phyloP scores from a whole-genome alignment of 192 early-diverging fungal species.

The Pilaira anomala region DNA sequence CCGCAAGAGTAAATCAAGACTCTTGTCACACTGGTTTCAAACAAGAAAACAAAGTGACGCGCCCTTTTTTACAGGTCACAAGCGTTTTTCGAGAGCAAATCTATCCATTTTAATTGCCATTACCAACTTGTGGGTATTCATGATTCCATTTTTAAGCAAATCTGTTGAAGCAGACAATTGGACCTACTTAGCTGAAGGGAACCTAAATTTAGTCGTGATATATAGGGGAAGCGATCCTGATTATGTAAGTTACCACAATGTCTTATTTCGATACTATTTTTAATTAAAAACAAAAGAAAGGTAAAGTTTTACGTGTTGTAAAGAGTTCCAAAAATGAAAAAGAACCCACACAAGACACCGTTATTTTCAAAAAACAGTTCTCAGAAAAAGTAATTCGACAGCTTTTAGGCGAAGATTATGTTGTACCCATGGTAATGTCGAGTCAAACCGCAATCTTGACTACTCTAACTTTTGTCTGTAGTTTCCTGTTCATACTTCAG shows the following conservation, averaged over 20 bases:
- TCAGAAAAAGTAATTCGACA: slow-evolving; percentile 2
- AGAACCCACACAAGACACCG: no score
- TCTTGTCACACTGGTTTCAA: slow-evolving; percentile 20
- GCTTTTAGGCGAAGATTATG: slow-evolving; percentile 4
- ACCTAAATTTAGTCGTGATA: slow-evolving; percentile 55
- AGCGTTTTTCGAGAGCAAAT: no score
- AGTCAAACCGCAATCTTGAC: no score
- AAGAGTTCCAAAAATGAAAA: background rate
- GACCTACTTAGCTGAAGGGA: slow-evolving; percentile 67
- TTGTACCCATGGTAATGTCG: slow-evolving; percentile 11
- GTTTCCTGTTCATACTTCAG: slow-evolving; percentile 4
- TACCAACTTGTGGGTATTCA: slow-evolving; percentile 28
- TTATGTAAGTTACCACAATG: background rate
- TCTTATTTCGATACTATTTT: no score
- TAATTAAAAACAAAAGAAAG: background rate
- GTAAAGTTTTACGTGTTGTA: slow-evolving; percentile 13
- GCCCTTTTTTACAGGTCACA: slow-evolving; percentile 32
- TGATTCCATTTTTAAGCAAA: background rate
- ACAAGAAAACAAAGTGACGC: slow-evolving; percentile 24
- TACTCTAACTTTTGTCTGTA: background rate
- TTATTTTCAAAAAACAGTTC: background rate
- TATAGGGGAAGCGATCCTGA: slow-evolving; percentile 38
- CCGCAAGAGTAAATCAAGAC: slow-evolving; percentile 30
- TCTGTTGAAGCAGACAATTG: slow-evolving; percentile 39
- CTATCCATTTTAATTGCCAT: no score